Evolutionary conservation across 139 green algal species (phyloP).

Genomic region (Chlorella sp.): DNA sequence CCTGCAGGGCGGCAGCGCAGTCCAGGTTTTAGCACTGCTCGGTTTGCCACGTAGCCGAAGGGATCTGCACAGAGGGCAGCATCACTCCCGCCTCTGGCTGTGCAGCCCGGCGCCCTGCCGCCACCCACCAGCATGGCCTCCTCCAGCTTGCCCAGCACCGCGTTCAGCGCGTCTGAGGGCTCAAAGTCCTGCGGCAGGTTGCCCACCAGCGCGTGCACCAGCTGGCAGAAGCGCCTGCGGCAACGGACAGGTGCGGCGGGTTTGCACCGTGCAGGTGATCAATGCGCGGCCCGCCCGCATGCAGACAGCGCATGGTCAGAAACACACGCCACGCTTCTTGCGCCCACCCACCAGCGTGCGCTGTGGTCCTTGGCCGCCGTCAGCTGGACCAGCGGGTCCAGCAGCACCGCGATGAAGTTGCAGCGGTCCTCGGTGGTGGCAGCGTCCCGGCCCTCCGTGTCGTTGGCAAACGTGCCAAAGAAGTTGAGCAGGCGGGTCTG

Average conservation of each 20-base stretch:
- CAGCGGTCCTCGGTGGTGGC: slow-evolving; percentile 21
- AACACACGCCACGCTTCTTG: too few species aligned
- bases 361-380: slow-evolving; percentile 6
- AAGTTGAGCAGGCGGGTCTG: slow-evolving; percentile 33
- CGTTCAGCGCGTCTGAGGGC: slow-evolving; percentile 41
- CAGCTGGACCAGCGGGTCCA: slow-evolving; percentile 22
- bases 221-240: slow-evolving; percentile 25
- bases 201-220: slow-evolving; percentile 47
- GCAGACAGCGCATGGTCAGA: slow-evolving; percentile 52
- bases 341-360: slow-evolving; percentile 25
- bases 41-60: too few species aligned
- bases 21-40: too few species aligned
- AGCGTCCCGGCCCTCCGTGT: neutral
- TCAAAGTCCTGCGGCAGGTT: slow-evolving; percentile 43
- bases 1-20: slow-evolving; percentile 37
- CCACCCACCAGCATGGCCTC: slow-evolving; percentile 17
- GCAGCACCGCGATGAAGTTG: slow-evolving; percentile 48
- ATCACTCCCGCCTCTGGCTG: too few species aligned
- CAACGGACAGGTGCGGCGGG: too few species aligned
- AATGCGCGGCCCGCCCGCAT: slow-evolving; percentile 56
- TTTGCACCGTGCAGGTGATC: slow-evolving; percentile 31
- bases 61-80: too few species aligned
- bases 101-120: too few species aligned
- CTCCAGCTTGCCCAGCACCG: slow-evolving; percentile 54
- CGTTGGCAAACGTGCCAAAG: slow-evolving; percentile 41